Percentiles rank a stretch among this genome's conserved stretches.
Evolutionary conservation across 2,329 filamentous ascomycete species (phyloP).

Genomic region (Aureobasidium lini): DNA sequence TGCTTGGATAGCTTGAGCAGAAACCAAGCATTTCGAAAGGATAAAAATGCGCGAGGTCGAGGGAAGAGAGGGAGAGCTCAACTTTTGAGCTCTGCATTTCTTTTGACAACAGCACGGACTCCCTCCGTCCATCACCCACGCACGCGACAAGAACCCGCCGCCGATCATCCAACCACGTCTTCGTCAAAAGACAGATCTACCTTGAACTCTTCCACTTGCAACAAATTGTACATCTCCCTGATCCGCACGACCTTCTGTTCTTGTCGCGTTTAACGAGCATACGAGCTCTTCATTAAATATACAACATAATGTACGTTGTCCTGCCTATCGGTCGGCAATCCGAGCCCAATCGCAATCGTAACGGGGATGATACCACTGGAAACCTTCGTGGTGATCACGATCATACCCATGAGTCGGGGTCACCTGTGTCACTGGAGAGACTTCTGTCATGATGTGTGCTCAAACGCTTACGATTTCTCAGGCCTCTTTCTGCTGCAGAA

Average conservation of each 20-base stretch:
- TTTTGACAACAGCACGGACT: slow-evolving; percentile 1
- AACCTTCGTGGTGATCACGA: no score
- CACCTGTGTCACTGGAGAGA: no score
- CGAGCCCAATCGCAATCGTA: no score
- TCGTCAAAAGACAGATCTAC: background rate
- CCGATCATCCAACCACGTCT: background rate
- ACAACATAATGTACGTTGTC: background rate
- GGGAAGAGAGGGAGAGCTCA: background rate
- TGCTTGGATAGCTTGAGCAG: background rate
- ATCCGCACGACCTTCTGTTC: background rate
- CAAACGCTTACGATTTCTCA: background rate
- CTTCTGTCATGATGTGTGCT: no score
- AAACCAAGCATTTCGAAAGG: background rate
- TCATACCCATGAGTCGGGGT: no score
- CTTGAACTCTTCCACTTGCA: background rate
- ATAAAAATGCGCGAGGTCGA: background rate
- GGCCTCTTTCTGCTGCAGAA: slow-evolving; percentile 46
- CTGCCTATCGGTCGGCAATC: no score
- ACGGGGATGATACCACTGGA: no score
- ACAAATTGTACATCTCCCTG: background rate
- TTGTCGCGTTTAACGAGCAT: background rate
- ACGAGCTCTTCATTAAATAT: background rate
- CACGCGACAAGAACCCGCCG: background rate
- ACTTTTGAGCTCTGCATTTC: background rate
- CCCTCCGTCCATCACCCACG: background rate